Evolutionary conservation across 2,329 filamentous ascomycete genomes (phyloP).

Genomic region (Stromatinia cepivora): DNA sequence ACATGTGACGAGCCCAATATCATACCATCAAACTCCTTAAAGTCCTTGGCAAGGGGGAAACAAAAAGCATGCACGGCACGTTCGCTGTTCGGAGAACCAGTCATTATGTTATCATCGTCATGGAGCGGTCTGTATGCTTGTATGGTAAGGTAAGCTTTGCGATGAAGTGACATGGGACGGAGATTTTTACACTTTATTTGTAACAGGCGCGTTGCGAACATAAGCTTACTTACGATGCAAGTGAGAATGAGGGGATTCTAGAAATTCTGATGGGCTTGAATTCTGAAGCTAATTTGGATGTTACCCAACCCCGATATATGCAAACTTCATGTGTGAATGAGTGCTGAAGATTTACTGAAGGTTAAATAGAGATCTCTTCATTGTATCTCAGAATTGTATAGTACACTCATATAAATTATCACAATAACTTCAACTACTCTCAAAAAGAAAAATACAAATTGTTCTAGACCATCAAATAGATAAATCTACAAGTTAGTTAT

Average conservation of each 20-base stretch:
- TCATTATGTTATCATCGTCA: not conserved
- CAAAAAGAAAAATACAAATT: too few species aligned
- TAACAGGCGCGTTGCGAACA: not conserved
- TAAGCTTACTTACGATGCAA: not conserved
- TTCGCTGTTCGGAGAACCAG: too few species aligned
- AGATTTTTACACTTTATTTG: conserved; percentile 2
- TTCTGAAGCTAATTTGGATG: too few species aligned
- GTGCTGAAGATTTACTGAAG: too few species aligned
- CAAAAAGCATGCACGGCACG: not conserved
- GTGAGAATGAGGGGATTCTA: not conserved
- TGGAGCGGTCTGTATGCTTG: not conserved
- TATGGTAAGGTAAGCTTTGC: not conserved
- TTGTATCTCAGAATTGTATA: too few species aligned
- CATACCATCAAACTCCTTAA: not conserved
- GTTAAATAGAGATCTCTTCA: too few species aligned
- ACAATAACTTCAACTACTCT: too few species aligned
- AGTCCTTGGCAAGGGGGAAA: not conserved
- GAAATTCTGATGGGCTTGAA: too few species aligned
- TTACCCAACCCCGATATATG: too few species aligned
- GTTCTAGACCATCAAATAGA: not conserved
- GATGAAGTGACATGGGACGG: not conserved
- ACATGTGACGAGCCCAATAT: not conserved
- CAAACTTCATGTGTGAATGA: too few species aligned
- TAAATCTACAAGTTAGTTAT: not conserved
- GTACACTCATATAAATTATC: too few species aligned